Evolutionary conservation across 352 stramenopile genomes (phyloP), one percentile per base, ranked within the genome.

Genomic region (Phytophthora syringae): DNA sequence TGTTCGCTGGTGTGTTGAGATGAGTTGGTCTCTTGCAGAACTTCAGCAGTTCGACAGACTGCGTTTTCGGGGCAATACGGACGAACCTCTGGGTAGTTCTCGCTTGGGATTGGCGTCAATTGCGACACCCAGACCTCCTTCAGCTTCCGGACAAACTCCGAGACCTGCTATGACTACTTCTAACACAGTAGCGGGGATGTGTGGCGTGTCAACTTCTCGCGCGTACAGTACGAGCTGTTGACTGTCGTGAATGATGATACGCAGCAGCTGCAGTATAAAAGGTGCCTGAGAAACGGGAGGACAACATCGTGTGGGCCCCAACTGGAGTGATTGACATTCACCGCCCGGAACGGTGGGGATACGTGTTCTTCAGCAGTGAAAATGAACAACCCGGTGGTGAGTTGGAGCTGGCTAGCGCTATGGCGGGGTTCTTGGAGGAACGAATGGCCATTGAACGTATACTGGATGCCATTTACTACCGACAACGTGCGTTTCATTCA

Each of bases 171-270:
- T 72, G 7, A 58, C 63, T 13, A 56, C 42, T 27, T 42, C 53
- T 16, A 32, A n/a, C 21, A 70, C 58, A 11, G 44, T 65, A 7
- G 39, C 53, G 18, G 86, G 0, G 72, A 90, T 22, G 77, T 93
- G 47, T 97, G 88, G 87, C 80, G 91, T 20, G 87, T 97, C 37
- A 97, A 98, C 60, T 97, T 97, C 57, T 95, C 82, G 18, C 80
- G 90, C n/a, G 90, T 97, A 5, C 88, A 98, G 59, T 94, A 93
- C 49, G 60, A 89, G 25, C 55, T 93, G 0, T 60, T 78, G 22
- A 74, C 67, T 2, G 67, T 85, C 5, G 52, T 85, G 15, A 70
- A 90, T 28, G 37, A 60, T n/a, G 72, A 87, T 54, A 82, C 72
- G 16, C 70, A 77, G 21, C 70, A 82, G 34, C 47, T 84, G 2